Base-by-base conservation (phyloP, 108 stramenopile genomes). In the Aureococcus anophagefferens region DNA sequence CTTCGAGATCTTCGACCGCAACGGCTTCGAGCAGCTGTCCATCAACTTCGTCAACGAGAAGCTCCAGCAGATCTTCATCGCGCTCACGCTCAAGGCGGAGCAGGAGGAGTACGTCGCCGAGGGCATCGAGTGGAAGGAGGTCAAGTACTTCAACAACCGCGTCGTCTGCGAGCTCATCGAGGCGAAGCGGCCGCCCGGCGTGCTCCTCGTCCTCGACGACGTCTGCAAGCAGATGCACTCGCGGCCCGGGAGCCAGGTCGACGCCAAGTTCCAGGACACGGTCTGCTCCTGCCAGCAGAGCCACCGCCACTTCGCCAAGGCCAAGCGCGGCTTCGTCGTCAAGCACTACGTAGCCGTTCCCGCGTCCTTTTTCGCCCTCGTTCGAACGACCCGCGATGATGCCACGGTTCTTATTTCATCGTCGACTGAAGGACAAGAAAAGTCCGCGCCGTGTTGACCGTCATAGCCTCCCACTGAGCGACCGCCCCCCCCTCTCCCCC, bases 31-130 rank as follows among this genome's bases (percentile, higher is more conserved):
- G 74, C 86, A 87, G 80, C 83, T 87, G 0, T 81, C 83, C 64
- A 80, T 78, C 69, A 80, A 82, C 63, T 79, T 76, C 69, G 81
- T 81, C 62, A 88, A 86, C 74, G 87, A 88, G 70, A 84, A 80
- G 68, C 80, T 88, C 62, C 87, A 88, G 77, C 87, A 85, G 63
- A 84, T 83, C 46, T 86, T 88, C 87, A 85, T 86, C 78, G 46
- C 64, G 36, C 84, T 82, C 33, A 80, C 82, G 29, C 82, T 87
- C 69, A 84, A 86, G 71, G 70, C 78, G 77, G 87, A 87, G 72
- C 77, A 86, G 80, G 80, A 68, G 64, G 85, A 85, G 79, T 89
- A 87, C 81, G 72, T 74, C 46, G 33, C 40, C 40, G 88, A 89
- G 74, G 84, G 82, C 28, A 87, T 87, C 37, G 86, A 79, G 59